Percentiles rank a stretch among this genome's conserved stretches.
phyloP scores from a whole-genome alignment of 2,329 filamentous ascomycete genomes.

The Aspergillus latus region DNA sequence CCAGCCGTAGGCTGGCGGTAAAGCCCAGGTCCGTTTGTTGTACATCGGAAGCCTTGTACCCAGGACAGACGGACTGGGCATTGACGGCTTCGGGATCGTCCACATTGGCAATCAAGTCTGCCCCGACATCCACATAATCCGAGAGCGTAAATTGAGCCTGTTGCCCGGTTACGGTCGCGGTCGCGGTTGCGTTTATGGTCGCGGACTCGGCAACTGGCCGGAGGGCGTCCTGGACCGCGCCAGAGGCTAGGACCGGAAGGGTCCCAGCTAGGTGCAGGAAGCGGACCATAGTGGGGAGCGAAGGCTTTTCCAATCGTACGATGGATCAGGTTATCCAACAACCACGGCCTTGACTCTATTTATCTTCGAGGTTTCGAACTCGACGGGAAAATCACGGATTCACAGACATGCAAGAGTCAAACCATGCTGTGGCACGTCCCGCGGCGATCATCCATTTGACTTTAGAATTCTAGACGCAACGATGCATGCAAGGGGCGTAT shows the following conservation, averaged over 20 bases:
- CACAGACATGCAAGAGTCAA: background rate
- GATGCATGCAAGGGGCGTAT: slow-evolving; percentile 17
- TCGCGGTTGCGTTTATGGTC: background rate
- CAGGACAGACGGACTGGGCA: slow-evolving; percentile 63
- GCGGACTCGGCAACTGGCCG: slow-evolving; percentile 1
- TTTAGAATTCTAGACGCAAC: slow-evolving; percentile 19
- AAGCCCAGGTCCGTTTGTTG: slow-evolving; percentile 49
- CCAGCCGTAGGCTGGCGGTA: slow-evolving; percentile 53
- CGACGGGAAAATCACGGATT: slow-evolving; percentile 4
- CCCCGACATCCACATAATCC: slow-evolving; percentile 47
- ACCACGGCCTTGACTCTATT: slow-evolving; percentile 4
- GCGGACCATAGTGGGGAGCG: slow-evolving; percentile 24
- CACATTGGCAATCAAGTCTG: slow-evolving; percentile 61
- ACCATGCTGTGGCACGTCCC: slow-evolving; percentile 13
- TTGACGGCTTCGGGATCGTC: slow-evolving; percentile 63
- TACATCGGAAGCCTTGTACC: slow-evolving; percentile 57
- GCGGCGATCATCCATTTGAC: slow-evolving; percentile 20
- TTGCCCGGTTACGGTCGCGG: slow-evolving; percentile 21
- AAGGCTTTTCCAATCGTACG: slow-evolving; percentile 9
- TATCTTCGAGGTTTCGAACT: slow-evolving; percentile 2
- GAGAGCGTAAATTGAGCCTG: slow-evolving; percentile 49
- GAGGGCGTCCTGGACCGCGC: slow-evolving; percentile 19
- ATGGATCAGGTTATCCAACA: slow-evolving; percentile 1
- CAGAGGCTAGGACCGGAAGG: slow-evolving; percentile 29
- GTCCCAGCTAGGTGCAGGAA: slow-evolving; percentile 22